These are phyloP conservation scores for Solanum pinnatisectum DNA, from an alignment of 257 asterid species.

Conservation along the genomic window DNA sequence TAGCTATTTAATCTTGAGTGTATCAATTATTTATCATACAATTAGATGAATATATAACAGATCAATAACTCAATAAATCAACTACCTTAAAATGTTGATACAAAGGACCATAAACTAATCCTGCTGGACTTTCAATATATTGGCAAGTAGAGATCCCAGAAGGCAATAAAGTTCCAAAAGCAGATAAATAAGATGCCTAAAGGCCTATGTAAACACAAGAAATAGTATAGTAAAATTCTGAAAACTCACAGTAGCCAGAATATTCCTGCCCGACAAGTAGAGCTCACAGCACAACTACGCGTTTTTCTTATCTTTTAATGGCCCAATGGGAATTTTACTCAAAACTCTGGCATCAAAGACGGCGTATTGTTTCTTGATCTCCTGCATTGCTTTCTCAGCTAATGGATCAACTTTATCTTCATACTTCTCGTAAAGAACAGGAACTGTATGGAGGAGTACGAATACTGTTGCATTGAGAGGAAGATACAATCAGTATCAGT, in stretches of 20 bases:
- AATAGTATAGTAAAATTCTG: background rate
- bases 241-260: background rate
- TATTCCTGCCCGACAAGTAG: background rate
- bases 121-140: background rate
- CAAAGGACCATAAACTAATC: background rate
- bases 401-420: conserved; percentile 65
- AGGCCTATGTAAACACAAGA: background rate
- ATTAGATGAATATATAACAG: no score
- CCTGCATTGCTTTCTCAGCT: conserved; percentile 52
- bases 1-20: no score
- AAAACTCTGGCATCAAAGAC: conserved; percentile 54
- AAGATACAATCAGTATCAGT: background rate
- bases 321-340: conserved; percentile 61
- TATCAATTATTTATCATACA: no score
- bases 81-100: no score
- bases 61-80: no score
- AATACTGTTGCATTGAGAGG: conserved; percentile 28
- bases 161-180: background rate
- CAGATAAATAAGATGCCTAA: background rate
- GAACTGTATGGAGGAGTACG: conserved; percentile 60
- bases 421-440: conserved; percentile 71
- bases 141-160: background rate
- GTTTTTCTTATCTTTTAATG: conserved; percentile 44
- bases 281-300: conserved; percentile 14
- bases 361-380: conserved; percentile 61